Percentiles rank a stretch among this genome's conserved stretches.
Conservation (phyloP, 106 monocot species). For the Dendrobium nobile region DNA sequence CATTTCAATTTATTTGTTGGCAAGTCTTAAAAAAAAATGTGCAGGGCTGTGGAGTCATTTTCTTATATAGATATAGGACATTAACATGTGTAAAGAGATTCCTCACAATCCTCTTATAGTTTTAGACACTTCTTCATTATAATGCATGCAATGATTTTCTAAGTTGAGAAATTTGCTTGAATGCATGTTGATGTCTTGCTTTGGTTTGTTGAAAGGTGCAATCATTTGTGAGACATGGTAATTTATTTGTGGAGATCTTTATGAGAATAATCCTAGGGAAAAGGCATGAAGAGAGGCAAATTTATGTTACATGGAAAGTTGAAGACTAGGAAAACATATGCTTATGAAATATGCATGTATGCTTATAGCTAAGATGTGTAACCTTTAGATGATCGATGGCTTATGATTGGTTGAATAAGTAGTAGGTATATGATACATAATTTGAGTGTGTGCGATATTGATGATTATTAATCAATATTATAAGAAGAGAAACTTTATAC, state of each 20-base stretch:
- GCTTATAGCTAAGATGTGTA: no score
- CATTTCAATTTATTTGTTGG: neutral
- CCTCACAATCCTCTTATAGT: neutral
- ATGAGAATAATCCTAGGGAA: neutral
- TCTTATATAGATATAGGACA: neutral
- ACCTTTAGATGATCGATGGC: no score
- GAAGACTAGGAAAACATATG: neutral
- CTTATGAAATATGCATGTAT: no score
- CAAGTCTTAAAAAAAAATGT: neutral
- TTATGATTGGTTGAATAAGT: no score
- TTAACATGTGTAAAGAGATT: neutral
- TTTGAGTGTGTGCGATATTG: no score
- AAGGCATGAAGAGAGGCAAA: neutral
- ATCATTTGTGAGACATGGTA: neutral
- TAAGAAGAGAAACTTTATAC: no score
- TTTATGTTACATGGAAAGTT: neutral
- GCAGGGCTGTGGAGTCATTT: neutral
- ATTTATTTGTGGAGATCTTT: neutral
- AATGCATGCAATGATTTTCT: neutral
- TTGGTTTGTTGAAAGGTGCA: neutral
- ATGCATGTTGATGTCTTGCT: neutral
- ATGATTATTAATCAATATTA: no score
- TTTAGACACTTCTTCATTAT: neutral
- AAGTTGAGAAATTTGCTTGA: neutral
- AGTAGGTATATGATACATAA: no score